Base-by-base conservation (phyloP, 148 eudicot genomes). In the Amaranthus cruentus region DNA sequence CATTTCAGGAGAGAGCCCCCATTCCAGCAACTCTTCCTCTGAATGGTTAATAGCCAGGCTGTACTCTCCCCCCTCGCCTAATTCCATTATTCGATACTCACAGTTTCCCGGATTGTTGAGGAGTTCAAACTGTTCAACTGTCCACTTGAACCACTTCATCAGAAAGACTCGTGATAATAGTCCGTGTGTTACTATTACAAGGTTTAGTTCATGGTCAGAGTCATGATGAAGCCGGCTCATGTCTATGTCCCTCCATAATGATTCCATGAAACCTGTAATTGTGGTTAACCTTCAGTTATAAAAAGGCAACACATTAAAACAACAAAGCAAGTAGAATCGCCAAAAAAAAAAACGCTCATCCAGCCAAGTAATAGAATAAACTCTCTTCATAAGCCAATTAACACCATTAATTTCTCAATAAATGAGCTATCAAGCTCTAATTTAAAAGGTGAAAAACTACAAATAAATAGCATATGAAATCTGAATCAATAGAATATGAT, bases 81-180 rank as follows among this genome's bases (percentile, higher is more conserved):
- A 73, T 63, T 94, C 88, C 85, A 91, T 80, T 61, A 94, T 88
- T 70, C 90, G 83, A 72, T 76, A 81, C 73, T 94, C 98, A 43
- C 92, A 82, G 71, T 94, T 94, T 6, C 60, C 81, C 0, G 86
- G 89, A 69, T 89, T 94, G 69, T 80, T 84, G 47, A 94, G 85
- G 54, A 57, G 72, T 79, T 94, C 98, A 8, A 89, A 91, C 76
- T 94, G 93, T 68, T 89, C 89, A 11, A 87, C 98, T 2, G 96
- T 88, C 98, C 98, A 94, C 72, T 91, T 89, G 82, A 94, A 94
- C 97, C 97, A 94, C 74, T 88, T 94, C 93, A 84, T 94, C 28
- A 94, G 80, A 71, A 94, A 88, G 9, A 94, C 87, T 2, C 95
- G 90, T 52, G 87, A 83, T 47, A 95, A 80, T 54, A 94, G 81